Conservation (phyloP, 176 grass and related monocot species). For the Carex scoparia region DNA sequence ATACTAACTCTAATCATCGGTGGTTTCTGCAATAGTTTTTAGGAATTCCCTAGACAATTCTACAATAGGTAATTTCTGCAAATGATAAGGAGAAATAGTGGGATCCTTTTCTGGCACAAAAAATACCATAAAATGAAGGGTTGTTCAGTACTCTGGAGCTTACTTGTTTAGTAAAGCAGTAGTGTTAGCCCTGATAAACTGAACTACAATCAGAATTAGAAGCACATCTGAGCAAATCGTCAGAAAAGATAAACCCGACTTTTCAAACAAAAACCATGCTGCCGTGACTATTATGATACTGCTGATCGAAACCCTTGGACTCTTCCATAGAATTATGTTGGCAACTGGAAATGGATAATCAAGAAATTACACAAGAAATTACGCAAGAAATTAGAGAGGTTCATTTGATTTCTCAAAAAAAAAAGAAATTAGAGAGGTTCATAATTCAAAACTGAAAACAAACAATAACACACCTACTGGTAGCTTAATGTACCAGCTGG, state of each 20-base stretch:
- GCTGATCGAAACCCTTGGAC: constrained; percentile 41
- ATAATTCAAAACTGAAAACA: neutral
- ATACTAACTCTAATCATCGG: neutral
- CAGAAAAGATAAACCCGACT: constrained; percentile 83
- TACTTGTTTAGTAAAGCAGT: constrained; percentile 67
- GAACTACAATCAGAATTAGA: constrained; percentile 72
- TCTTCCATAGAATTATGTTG: constrained; percentile 92
- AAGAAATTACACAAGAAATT: neutral
- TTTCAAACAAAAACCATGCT: constrained; percentile 84
- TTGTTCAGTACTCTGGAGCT: constrained; percentile 14
- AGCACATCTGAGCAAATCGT: constrained; percentile 84
- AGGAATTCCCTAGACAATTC: neutral
- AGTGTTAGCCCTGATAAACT: constrained; percentile 54
- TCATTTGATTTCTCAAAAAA: no score
- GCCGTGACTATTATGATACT: constrained; percentile 59
- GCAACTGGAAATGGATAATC: constrained; percentile 47
- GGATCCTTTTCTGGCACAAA: neutral
- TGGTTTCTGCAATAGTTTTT: neutral
- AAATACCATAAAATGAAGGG: neutral
- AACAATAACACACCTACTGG: neutral
- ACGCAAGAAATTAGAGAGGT: neutral
- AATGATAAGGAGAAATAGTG: neutral
- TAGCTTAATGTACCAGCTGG: neutral
- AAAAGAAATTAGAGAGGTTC: neutral
- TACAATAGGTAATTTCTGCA: neutral